These are phyloP conservation scores for Boletellus deceptivus DNA, from an alignment of 1,284 basidiomycete genomes.

Conservation along the genomic window DNA sequence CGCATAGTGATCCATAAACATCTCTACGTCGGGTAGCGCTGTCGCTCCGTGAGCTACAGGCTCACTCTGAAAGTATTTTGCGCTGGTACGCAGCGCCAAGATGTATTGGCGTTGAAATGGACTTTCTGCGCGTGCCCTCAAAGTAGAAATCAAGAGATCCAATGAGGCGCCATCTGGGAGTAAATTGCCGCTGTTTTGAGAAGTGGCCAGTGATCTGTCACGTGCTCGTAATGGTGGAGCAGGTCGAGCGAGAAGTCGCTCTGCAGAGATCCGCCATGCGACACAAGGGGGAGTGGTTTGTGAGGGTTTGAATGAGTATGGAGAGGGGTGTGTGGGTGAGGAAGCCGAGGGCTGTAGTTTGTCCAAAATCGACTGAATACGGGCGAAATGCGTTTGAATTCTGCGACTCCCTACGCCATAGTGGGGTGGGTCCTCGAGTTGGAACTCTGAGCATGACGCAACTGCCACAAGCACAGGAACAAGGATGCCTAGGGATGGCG, in stretches of 20 bases:
- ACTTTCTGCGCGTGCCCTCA: background rate
- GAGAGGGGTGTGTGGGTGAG: background rate
- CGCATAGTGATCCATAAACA: slow-evolving; percentile 9
- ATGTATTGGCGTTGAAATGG: slow-evolving; percentile 10
- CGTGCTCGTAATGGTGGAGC: background rate
- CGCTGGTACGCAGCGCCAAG: slow-evolving; percentile 9
- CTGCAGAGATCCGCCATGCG: background rate
- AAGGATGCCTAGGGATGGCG: slow-evolving; percentile 6
- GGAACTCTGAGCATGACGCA: slow-evolving; percentile 18
- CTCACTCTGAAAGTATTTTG: slow-evolving; percentile 7
- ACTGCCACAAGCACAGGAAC: slow-evolving; percentile 34
- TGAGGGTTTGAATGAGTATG: background rate
- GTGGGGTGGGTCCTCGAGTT: slow-evolving; percentile 9
- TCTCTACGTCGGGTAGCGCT: slow-evolving; percentile 2
- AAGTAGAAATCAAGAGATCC: background rate
- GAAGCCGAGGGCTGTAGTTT: background rate
- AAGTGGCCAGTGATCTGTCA: too few relatives aligned
- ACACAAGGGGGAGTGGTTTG: background rate
- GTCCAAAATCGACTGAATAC: slow-evolving; percentile 16
- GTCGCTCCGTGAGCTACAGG: too few relatives aligned
- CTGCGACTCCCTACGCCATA: slow-evolving; percentile 4
- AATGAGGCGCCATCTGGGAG: background rate
- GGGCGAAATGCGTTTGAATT: slow-evolving; percentile 5
- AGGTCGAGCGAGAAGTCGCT: slow-evolving; percentile 1
- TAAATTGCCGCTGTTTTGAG: too few relatives aligned